A percentile compares a stretch with the other conserved stretches of the same genome.
Evolutionary conservation across 2,329 filamentous ascomycete genomes (phyloP).

Genomic region (Penicillium italicum): DNA sequence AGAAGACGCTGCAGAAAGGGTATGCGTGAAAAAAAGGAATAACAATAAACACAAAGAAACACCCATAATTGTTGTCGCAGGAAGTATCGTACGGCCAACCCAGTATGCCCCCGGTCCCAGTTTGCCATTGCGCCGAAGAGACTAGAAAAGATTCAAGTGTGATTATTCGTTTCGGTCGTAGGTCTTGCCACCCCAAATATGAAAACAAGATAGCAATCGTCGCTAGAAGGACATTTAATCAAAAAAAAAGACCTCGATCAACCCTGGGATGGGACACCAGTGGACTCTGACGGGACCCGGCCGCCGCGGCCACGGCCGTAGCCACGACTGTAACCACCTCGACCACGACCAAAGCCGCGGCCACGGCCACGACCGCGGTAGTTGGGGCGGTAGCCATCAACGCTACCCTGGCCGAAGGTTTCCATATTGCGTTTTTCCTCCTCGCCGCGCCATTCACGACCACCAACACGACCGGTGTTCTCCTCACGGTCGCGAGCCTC

Average conservation of each 20-base stretch:
- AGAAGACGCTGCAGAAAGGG: conserved; percentile 22
- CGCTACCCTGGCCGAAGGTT: conserved; percentile 94
- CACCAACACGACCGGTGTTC: conserved; percentile 63
- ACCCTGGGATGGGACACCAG: conserved; percentile 37
- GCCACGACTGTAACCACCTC: conserved; percentile 49
- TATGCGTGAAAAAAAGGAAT: conserved; percentile 17
- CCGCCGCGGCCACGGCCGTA: conserved; percentile 41
- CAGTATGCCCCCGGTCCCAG: conserved; percentile 22
- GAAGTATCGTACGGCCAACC: conserved; percentile 24
- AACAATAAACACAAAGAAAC: conserved; percentile 17
- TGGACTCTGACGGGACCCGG: conserved; percentile 37
- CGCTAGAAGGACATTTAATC: conserved; percentile 18
- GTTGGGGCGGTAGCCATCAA: conserved; percentile 80
- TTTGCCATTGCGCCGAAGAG: conserved; percentile 27
- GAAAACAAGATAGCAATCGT: conserved; percentile 18
- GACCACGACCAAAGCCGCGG: conserved; percentile 48
- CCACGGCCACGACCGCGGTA: conserved; percentile 62
- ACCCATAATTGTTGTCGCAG: conserved; percentile 21
- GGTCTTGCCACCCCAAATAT: conserved; percentile 24
- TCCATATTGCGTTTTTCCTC: conserved; percentile 96
- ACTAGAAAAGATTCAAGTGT: conserved; percentile 21
- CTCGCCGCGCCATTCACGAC: conserved; percentile 83
- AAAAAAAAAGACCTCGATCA: conserved; percentile 19
- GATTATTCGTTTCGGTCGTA: conserved; percentile 26
- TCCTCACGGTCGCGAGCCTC: conserved; percentile 86